Base-by-base conservation (phyloP, 2,329 filamentous ascomycete genomes). In the Emericellopsis atlantica region DNA sequence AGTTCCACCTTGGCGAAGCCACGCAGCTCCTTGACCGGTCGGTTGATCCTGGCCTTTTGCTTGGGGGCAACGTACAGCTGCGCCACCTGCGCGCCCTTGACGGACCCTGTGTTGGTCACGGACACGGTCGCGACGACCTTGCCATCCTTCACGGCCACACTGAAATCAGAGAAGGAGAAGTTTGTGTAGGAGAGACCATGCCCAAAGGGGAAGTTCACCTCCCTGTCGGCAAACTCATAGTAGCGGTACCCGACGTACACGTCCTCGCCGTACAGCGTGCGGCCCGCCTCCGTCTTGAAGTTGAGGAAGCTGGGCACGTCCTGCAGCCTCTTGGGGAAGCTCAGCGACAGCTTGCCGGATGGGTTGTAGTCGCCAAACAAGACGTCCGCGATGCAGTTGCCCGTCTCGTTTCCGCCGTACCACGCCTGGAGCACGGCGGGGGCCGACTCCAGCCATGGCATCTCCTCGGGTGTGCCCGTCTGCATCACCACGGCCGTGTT, bases 341-440 rank as follows among this genome's bases (percentile, higher is more conserved):
- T 81, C 18, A 88, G 66, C 0, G 83, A 81, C 1, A 89, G 67
- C 56, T 88, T 88, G 12, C 78, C 84, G 36, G 76, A 80, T 26
- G 85, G 85, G 53, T 84, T 88, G 37, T 75, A 71, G 45, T 80
- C 73, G 37, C 84, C 85, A 47, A 85, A 84, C 15, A 90, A 66
- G 2, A 90, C 70, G 48, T 90, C 84, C 0, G 82, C 84, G 45
- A 93, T 81, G 10, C 79, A 80, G 53, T 89, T 87, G 6, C 85
- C 86, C 5, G 81, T 82, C 62, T 92, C 85, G 52, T 92, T 86
- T n/a, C 86, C 85, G 45, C 84, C 83, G 52, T 88, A 92, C 84
- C 84, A 92, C 7, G 84, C 84, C 52, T 90, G 82, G 1, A 88
- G 54, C 2, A 89, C 64, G 2, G 78, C 74, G 7, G 61, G 56